Base-by-base conservation (phyloP, 148 eudicot genomes). In the Silene conica region DNA sequence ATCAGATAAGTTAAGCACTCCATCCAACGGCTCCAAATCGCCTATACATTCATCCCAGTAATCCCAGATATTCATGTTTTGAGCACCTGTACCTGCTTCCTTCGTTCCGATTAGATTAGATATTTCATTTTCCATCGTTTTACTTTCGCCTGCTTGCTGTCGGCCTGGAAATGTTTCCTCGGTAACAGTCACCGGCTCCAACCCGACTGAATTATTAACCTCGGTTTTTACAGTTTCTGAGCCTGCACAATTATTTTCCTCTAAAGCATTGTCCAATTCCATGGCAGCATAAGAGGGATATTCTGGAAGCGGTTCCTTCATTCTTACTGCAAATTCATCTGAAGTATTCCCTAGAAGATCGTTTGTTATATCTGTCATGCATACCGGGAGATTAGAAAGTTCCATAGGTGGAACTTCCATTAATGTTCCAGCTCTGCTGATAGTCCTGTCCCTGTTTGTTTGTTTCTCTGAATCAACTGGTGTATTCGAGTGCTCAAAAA, bases 381-480 rank as follows among this genome's bases (percentile, higher is more conserved):
- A 65, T 57, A n/a, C n/a, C 9, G 8, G 52, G 23, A 58, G 46
- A 57, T 71, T n/a, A 12, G 50, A 26, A 31, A 19, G 34, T 45
- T 59, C 34, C 61, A 22, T 0, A 0, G 57, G 56, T 14, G 26
- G 11, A 62, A 63, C 76, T 43, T 9, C 70, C 7, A 28, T 28
- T 26, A 63, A 13, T 52, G 15, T 21, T 63, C 21, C 75, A 54
- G 70, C 54, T 72, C 57, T 38, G 55, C 26, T 1, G 63, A 25
- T 55, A 34, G 38, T 46, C 5, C 6, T 52, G 23, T 70, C 75
- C 61, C 9, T 25, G 18, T 19, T 20, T 23, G 6, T 46, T 50
- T 72, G 61, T 41, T 68, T 66, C 20, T 72, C 58, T 14, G 62
- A 62, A 23, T 16, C 78, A 59, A 73, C 73, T 22, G 10, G 46